A percentile compares a stretch with the other conserved stretches of the same genome.
phyloP scores from a whole-genome alignment of 495 filamentous ascomycete species.

The Penicillium canescens region DNA sequence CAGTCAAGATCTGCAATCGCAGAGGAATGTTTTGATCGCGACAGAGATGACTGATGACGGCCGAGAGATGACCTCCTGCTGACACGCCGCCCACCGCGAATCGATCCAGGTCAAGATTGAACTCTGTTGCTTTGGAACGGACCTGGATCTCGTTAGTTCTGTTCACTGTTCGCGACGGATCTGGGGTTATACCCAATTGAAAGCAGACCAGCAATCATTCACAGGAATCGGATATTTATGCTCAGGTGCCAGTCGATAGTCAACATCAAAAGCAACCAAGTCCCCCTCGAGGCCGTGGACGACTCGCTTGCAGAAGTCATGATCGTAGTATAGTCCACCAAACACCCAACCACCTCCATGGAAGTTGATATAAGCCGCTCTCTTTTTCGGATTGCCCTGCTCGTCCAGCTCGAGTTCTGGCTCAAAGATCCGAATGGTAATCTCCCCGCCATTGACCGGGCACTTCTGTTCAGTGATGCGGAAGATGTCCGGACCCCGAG shows the following conservation, averaged over 20 bases:
- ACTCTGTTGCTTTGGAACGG: constrained; percentile 30
- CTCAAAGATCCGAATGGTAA: constrained; percentile 40
- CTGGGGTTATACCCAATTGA: constrained; percentile 35
- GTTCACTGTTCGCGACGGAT: background rate
- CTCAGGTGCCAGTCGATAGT: constrained; percentile 41
- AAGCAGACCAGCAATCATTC: constrained; percentile 42
- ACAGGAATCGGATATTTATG: constrained; percentile 34
- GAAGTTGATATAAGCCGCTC: constrained; percentile 41
- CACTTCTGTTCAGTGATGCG: constrained; percentile 42
- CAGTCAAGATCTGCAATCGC: constrained; percentile 35
- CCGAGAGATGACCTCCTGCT: constrained; percentile 42
- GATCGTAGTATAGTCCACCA: constrained; percentile 32
- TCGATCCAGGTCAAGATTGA: constrained; percentile 31
- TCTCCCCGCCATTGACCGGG: constrained; percentile 36
- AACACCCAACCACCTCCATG: constrained; percentile 46
- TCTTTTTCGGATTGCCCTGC: constrained; percentile 30
- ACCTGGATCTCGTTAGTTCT: constrained; percentile 20
- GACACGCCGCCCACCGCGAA: constrained; percentile 37
- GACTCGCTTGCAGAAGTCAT: constrained; percentile 39
- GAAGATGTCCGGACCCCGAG: constrained; percentile 33
- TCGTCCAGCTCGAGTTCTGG: constrained; percentile 27
- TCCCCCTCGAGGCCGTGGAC: constrained; percentile 37
- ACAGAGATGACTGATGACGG: constrained; percentile 37
- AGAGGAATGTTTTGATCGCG: constrained; percentile 36
- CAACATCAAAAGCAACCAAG: constrained; percentile 40